These are phyloP conservation scores for Boletus tylopilopsis DNA, from an alignment of 768 basidiomycete species.

Conservation along the genomic window DNA sequence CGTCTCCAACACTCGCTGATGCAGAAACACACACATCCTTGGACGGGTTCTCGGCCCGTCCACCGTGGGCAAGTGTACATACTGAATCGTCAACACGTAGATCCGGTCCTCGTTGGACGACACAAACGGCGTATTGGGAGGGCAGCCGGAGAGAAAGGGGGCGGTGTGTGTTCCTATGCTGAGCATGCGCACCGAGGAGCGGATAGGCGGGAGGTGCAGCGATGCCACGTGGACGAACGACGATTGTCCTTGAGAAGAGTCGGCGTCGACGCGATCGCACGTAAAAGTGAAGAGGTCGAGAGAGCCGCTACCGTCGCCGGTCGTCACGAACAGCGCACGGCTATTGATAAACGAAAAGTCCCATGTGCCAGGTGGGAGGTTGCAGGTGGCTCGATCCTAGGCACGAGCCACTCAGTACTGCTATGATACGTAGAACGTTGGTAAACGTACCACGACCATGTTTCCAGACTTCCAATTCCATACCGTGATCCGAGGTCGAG, in stretches of 20 bases:
- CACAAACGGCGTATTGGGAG: constrained; percentile 21
- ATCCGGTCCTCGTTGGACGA: constrained; percentile 25
- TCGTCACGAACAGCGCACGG: constrained; percentile 43
- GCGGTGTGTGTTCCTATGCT: constrained; percentile 31
- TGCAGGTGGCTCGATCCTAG: constrained; percentile 27
- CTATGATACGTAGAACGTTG: background rate
- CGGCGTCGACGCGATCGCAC: constrained; percentile 2
- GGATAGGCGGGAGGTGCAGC: constrained; percentile 13
- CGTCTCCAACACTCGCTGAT: constrained; percentile 28
- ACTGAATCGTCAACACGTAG: constrained; percentile 25
- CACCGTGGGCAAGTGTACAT: constrained; percentile 1
- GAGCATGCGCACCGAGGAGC: constrained; percentile 8
- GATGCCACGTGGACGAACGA: constrained; percentile 18
- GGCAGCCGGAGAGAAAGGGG: constrained; percentile 29
- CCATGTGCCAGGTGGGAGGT: constrained; percentile 29
- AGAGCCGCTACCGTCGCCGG: constrained; percentile 29
- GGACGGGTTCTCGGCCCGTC: constrained; percentile 9
- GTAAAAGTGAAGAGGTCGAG: constrained; percentile 43
- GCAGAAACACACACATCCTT: constrained; percentile 29
- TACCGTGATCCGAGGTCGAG: constrained; percentile 24
- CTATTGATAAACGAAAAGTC: constrained; percentile 48
- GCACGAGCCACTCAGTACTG: background rate
- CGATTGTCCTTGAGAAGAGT: background rate
- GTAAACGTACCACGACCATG: constrained; percentile 40
- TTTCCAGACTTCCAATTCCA: constrained; percentile 54